Evolutionary conservation across 2,329 filamentous ascomycete species (phyloP), one percentile per base, ranked within the genome.

Genomic region (Bertia moriformis): DNA sequence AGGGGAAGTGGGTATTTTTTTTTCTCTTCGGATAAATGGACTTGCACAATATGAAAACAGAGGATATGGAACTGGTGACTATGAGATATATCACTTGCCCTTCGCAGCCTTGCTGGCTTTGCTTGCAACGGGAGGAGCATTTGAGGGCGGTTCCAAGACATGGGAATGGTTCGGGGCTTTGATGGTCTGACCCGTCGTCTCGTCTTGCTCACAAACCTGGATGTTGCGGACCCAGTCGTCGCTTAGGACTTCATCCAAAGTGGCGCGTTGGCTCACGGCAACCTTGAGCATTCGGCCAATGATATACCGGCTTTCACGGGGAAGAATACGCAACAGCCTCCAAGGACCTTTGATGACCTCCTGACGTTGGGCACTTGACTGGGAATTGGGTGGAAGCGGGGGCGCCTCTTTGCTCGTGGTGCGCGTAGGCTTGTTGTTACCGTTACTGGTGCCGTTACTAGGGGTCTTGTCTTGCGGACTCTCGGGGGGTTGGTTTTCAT

Each of bases 271-370:
- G 44, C 66, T 70, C 2, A 76, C 75, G 48, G 78, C 68, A 22
- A 80, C 58, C 51, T 80, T 77, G 20, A 82, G 62, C 77, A 82
- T 82, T 35, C 70, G 64, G 33, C 74, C 72, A 45, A 82, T 71
- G 44, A 82, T 78, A 48, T 73, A 68, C 36, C 77, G 63, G 40
- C 71, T 78, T 56, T 82, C 77, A 40, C 77, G 63, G 7, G 77
- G 77, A 10, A 82, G 58, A 33, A 82, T 62, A 33, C 77, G 66
- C 14, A 82, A 60, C 38, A 82, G 58, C 32, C 77, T 65, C 67
- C 76, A 75, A n/a, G 77, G 77, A 0, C 77, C 77, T 51, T 78
- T 80, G 53, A 82, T 78, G 1, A 66, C 48, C 68, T 63, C 45
- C 62, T 60, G 42, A 54, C 54, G 7, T 42, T 45, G 22, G 19